Base-by-base conservation (phyloP, 805 yeast genomes). In the Saturnispora gosingensis region DNA sequence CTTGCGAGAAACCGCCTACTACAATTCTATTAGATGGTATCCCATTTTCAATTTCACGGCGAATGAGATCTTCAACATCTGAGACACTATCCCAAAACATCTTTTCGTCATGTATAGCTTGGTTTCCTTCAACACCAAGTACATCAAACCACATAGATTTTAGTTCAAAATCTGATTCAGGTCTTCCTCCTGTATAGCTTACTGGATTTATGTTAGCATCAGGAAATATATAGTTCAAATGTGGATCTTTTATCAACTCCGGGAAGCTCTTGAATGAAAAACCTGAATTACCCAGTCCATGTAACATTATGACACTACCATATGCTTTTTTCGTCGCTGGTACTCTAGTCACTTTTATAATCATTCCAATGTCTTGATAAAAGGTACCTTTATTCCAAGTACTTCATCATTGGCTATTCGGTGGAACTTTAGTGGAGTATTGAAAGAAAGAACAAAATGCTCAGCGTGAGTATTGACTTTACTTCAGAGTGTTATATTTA, bases 1-100 rank as follows among this genome's bases (percentile, higher is more conserved):
- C 99, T 69, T 93, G 99, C 4, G 95, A 84, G 64, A 93, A 93
- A 0, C 99, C 99, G 32, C 98, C 98, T 52, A 93, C 71, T n/a
- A 93, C 71, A 45, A 93, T 85, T 49, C 84, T 78, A 20, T 79
- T 79, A 0, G 84, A 71, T 4, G 78, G 73, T 35, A 85, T 75
- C 6, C 83, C 80, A 6, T 60, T 58, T 7, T 75, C 77, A 10
- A 77, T 68, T 57, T 83, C 81, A 51, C 80, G 80, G 16, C 73
- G 64, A 43, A 85, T 72, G 55, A 75, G 69, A 1, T 59, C 59
- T 50, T 74, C 71, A 20, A 83, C 69, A 2, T 66, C 59, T 1
- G 73, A 72, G 45, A 80, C 68, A 11, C 82, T 70, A 49, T 71
- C 69, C 58, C 78, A 61, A 61, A 76, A 80, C 4, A 89, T 88